These are phyloP conservation scores for Phyllosticta ampelicida DNA, from an alignment of 2,329 filamentous ascomycete genomes.

Conservation along the genomic window DNA sequence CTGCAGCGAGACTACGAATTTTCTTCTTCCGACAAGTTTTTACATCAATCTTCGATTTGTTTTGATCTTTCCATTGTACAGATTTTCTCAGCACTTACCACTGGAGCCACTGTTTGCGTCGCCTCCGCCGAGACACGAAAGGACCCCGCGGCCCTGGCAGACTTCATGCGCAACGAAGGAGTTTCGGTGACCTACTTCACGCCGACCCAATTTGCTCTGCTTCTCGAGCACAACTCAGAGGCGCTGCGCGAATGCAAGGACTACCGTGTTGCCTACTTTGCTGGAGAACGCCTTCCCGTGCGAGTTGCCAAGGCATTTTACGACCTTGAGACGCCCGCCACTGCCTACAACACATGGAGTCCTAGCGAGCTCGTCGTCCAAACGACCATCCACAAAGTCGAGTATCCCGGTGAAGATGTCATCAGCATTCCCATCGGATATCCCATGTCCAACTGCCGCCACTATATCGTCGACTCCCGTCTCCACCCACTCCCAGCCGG, in stretches of 20 bases:
- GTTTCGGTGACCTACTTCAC: constrained; percentile 27
- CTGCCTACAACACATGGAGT: not conserved
- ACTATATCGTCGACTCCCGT: constrained; percentile 31
- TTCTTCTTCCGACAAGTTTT: not conserved
- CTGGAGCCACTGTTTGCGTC: constrained; percentile 31
- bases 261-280: constrained; percentile 1
- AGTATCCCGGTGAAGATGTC: not conserved
- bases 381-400: constrained; percentile 1
- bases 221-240: constrained; percentile 1
- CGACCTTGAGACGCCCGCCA: not conserved
- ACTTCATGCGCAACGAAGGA: constrained; percentile 25
- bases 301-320: constrained; percentile 1
- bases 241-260: not conserved
- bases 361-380: constrained; percentile 1
- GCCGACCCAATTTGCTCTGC: not conserved
- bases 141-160: constrained; percentile 26
- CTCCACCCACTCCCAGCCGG: constrained; percentile 28
- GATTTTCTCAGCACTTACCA: constrained; percentile 31
- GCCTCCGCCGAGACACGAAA: constrained; percentile 20
- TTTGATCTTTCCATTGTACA: constrained; percentile 35
- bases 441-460: not conserved
- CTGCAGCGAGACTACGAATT: not conserved
- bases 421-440: constrained; percentile 1
- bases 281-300: not conserved
- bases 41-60: constrained; percentile 13